phyloP scores from a whole-genome alignment of 345 rosid species.

The Anacardium occidentale region DNA sequence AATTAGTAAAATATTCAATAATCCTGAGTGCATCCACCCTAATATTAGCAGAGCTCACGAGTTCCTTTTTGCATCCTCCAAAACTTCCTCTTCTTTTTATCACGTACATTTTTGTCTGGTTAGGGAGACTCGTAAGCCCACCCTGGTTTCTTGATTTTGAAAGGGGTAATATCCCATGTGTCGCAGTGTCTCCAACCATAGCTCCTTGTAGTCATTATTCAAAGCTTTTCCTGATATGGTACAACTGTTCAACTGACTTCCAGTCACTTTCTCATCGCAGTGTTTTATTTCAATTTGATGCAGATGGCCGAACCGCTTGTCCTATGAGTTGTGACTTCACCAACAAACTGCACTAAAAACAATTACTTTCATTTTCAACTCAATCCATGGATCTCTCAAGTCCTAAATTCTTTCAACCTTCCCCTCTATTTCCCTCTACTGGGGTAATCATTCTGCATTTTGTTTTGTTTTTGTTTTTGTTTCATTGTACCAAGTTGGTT shows the following conservation, averaged over 20 bases:
- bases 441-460: slow-evolving; percentile 31
- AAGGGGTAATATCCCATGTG: slow-evolving; percentile 19
- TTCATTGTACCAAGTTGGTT: background rate
- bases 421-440: slow-evolving; percentile 33
- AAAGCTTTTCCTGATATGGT: slow-evolving; percentile 26
- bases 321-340: background rate
- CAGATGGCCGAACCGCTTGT: background rate
- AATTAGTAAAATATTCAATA: too few species aligned
- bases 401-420: slow-evolving; percentile 42
- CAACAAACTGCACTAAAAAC: background rate
- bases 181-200: background rate
- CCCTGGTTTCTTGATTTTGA: slow-evolving; percentile 14
- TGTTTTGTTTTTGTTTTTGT: slow-evolving; percentile 5
- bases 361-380: background rate
- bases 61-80: slow-evolving; percentile 20
- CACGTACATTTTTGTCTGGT: slow-evolving; percentile 26
- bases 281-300: slow-evolving; percentile 20
- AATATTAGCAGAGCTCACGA: background rate
- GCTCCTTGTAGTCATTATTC: slow-evolving; percentile 16
- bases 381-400: slow-evolving; percentile 44
- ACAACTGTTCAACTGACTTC: slow-evolving; percentile 26
- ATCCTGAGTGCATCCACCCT: too few species aligned
- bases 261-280: slow-evolving; percentile 29
- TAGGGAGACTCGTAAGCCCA: slow-evolving; percentile 3
- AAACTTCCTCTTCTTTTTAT: slow-evolving; percentile 32